These are phyloP conservation scores for Fusarium tjaetaba DNA, from an alignment of 2,329 filamentous ascomycete species.

Conservation along the genomic window DNA sequence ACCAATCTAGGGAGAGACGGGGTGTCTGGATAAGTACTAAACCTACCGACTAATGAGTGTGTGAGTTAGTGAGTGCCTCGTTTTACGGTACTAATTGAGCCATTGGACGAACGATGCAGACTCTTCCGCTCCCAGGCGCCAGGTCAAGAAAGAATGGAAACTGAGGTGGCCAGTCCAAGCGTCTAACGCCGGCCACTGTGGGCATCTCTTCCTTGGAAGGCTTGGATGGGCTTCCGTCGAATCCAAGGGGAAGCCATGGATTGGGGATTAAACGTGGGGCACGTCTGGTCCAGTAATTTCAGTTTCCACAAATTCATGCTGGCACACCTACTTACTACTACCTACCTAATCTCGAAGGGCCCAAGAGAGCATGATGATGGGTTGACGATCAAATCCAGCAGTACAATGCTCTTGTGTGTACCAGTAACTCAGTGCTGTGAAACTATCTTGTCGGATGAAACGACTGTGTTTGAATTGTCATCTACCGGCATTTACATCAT, in stretches of 20 bases:
- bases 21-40: constrained; percentile 6
- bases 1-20: neutral
- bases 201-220: constrained; percentile 26
- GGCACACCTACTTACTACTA: neutral
- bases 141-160: neutral
- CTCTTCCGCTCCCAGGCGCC: neutral
- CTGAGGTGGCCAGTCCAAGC: constrained; percentile 8
- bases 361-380: constrained; percentile 9
- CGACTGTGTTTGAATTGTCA: neutral
- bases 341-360: constrained; percentile 6
- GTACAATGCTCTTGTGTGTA: constrained; percentile 2
- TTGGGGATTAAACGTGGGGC: constrained; percentile 41
- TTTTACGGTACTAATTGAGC: neutral
- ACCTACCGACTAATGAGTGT: neutral
- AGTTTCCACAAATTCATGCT: constrained; percentile 13
- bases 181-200: constrained; percentile 8
- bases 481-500: neutral
- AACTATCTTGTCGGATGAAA: neutral
- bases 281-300: constrained; percentile 40
- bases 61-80: neutral
- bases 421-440: neutral
- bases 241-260: constrained; percentile 29
- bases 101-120: neutral
- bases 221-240: constrained; percentile 19
- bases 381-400: constrained; percentile 6